Base-by-base conservation (phyloP, 805 yeast genomes). In the Wickerhamiella allomyrinae region DNA sequence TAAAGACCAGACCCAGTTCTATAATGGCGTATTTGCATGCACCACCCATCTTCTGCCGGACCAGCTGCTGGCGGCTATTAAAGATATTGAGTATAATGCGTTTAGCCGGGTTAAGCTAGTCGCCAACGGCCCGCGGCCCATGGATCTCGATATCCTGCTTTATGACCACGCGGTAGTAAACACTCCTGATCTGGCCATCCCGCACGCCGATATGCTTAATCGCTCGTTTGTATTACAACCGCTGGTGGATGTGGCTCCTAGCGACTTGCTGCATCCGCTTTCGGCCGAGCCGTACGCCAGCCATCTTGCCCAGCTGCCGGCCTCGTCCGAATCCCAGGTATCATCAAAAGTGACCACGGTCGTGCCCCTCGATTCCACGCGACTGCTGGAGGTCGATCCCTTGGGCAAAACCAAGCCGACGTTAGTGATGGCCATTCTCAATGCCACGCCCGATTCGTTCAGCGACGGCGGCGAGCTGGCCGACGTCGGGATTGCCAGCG, bases 381-480 rank as follows among this genome's bases (percentile, higher is more conserved):
- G 7, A 10, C 14, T 17, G 3, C 48, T 69, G 36, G 58, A 58
- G 25, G 69, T 71, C 50, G 79, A 76, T 52, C 65, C 70, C 2
- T 46, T 66, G 19, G 57, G 62, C 15, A 60, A 67, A 34, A 58
- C 63, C 4, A 56, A 66, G 6, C 63, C 62, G n/a, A 84, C 96
- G 0, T 61, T 68, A 40, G 57, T 86, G 35, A 91, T 91, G 98
- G 91, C 85, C 1, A 78, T 91, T 38, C 60, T 91, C 48, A 91
- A 91, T 54, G 70, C 80, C 17, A 91, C 98, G 0, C 95, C 96
- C 0, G 96, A 91, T 59, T 86, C 95, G 1, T 91, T 91, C 57
- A 82, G 94, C 35, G 98, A 91, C 59, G 97, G 95, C 2, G 85
- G 91, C 1, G 55, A 55, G 14, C 55, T 65, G 23, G 55, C 65